Base-by-base conservation (phyloP, 179 eudicot genomes). In the Vitellaria paradoxa region DNA sequence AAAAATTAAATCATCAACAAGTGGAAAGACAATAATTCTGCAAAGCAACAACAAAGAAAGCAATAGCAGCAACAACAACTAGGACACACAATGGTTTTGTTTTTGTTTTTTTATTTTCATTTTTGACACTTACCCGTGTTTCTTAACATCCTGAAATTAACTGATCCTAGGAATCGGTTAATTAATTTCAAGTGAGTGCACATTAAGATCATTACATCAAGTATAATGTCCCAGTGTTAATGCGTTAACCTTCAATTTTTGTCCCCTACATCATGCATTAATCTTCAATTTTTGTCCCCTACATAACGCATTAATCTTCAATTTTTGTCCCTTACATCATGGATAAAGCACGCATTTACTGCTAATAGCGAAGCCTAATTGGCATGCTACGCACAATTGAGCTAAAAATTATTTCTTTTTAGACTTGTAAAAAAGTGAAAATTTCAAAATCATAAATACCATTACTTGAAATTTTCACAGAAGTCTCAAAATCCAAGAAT, bases 161-260 rank as follows among this genome's bases (percentile, higher is more conserved):
- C 57, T 21, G 15, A 52, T 14, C n/a, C 13, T 23, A 13, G 13
- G 21, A 23, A 30, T 55, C 75, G 37, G 21, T 37, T 6, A 53
- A 26, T 26, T 1, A 30, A 3, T 65, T 14, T 65, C 46, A 26
- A 12, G 15, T 30, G 46, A 26, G 68, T 45, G 45, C 46, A 65
- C 26, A 24, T 1, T 30, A 30, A 65, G 68, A 30, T 65, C 46
- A 30, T 30, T 30, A 30, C 17, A 50, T 45, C 55, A 20, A 68
- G 56, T 47, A 47, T 68, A 47, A 68, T 12, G 70, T 52, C 17
- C 24, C 9, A 47, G 57, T 47, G 15, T 7, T 47, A 30, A 68
- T 52, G 42, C 60, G 13, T 17, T 23, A 70, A 23, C 24, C 74
- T 70, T 70, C 61, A 70, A 40, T 52, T 50, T 69, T 20, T 69